Percentiles rank a stretch among this genome's conserved stretches.
phyloP scores from a whole-genome alignment of 2,329 filamentous ascomycete genomes.

The Dactylellina haptotyla region DNA sequence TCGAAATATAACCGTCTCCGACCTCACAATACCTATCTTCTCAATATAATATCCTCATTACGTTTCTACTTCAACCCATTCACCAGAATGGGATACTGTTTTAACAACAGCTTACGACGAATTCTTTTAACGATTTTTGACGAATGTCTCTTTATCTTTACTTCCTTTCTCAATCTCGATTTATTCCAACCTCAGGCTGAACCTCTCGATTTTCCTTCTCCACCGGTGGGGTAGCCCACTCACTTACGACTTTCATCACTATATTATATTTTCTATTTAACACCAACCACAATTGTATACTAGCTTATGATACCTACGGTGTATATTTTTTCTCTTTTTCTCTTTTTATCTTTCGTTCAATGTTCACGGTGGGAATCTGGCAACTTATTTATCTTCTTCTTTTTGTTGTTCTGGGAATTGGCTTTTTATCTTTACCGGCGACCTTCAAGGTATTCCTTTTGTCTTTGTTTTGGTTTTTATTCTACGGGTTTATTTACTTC shows the following conservation, averaged over 20 bases:
- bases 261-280: conserved; percentile 47
- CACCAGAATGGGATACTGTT: neutral
- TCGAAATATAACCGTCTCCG: no score
- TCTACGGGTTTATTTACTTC: conserved; percentile 29
- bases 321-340: conserved; percentile 12
- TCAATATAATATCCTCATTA: neutral
- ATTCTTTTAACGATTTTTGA: conserved; percentile 1
- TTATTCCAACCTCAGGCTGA: neutral
- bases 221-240: conserved; percentile 32
- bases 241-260: conserved; percentile 18
- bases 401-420: conserved; percentile 19
- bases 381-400: conserved; percentile 6
- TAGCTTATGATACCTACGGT: conserved; percentile 53
- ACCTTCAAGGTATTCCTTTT: neutral
- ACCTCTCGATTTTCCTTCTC: conserved; percentile 1
- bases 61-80: neutral
- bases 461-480: neutral
- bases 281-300: conserved; percentile 40
- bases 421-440: conserved; percentile 9
- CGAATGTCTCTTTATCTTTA: conserved; percentile 4
- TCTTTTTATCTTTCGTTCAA: neutral
- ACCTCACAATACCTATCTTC: neutral
- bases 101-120: neutral
- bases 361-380: conserved; percentile 22
- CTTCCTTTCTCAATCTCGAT: conserved; percentile 34